Percentiles rank a stretch among this genome's conserved stretches.
phyloP scores from a whole-genome alignment of 169 alveolate genomes.

The Theileria orientalis region DNA sequence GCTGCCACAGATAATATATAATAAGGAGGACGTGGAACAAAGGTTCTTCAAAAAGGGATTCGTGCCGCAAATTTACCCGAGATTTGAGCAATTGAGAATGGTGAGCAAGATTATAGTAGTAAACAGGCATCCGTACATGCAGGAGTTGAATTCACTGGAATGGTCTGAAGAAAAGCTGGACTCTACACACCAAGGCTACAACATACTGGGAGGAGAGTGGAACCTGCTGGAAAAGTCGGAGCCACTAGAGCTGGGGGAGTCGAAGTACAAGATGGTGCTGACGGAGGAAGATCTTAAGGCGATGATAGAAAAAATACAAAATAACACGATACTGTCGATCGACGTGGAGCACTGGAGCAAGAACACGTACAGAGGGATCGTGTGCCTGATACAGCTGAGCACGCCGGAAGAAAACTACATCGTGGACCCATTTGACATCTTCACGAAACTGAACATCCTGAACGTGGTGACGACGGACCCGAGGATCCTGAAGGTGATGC shows the following conservation, averaged over 20 bases:
- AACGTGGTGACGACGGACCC: conserved; percentile 90
- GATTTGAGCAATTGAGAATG: neutral
- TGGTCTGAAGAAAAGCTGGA: conserved; percentile 25
- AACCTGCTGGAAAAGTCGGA: conserved; percentile 11
- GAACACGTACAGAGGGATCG: conserved; percentile 83
- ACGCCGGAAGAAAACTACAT: conserved; percentile 87
- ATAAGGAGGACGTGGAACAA: neutral
- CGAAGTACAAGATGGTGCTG: conserved; percentile 21
- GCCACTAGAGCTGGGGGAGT: neutral
- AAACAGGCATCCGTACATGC: conserved; percentile 45
- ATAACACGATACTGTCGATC: conserved; percentile 40
- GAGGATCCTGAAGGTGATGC: conserved; percentile 89
- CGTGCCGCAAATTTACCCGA: conserved; percentile 45
- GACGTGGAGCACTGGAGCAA: conserved; percentile 62
- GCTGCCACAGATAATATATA: conserved; percentile 9
- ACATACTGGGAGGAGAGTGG: neutral
- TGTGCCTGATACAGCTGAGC: conserved; percentile 90
- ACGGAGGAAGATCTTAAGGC: conserved; percentile 29
- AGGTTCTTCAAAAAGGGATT: conserved; percentile 13
- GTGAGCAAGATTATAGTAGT: neutral
- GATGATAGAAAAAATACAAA: conserved; percentile 39
- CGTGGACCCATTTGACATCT: conserved; percentile 87
- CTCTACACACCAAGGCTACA: conserved; percentile 45
- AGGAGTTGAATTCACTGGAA: conserved; percentile 56
- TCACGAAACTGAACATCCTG: conserved; percentile 77